Percentiles rank a stretch among this genome's conserved stretches.
Conservation (phyloP, 257 asterid genomes). For the Solanum lycopersicoides region DNA sequence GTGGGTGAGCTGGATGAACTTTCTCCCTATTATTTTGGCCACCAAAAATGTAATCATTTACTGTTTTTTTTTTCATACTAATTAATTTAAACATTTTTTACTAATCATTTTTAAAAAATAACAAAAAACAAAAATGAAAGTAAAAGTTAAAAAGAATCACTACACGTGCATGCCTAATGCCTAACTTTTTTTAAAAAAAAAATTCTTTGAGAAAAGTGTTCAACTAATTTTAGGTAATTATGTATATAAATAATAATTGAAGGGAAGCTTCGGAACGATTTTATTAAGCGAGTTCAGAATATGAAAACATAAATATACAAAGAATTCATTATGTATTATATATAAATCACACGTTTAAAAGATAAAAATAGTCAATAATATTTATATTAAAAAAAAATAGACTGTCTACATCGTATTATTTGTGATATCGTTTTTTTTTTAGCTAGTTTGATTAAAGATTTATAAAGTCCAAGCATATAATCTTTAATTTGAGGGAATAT, state of each 20-base stretch:
- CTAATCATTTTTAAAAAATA: neutral
- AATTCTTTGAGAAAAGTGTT: neutral
- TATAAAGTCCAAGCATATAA: too few species aligned
- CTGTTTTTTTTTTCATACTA: neutral
- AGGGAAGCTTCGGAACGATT: neutral
- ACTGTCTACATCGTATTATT: fast-evolving
- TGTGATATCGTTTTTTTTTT: too few species aligned
- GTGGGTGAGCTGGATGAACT: neutral
- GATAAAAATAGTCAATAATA: fast-evolving
- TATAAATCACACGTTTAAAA: fast-evolving
- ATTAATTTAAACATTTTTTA: neutral
- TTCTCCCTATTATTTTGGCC: neutral
- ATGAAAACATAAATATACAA: too few species aligned
- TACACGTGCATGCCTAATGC: neutral
- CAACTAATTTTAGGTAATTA: neutral
- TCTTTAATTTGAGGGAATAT: too few species aligned
- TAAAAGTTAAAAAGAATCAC: neutral
- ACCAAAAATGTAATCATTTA: neutral
- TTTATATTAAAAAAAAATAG: fast-evolving
- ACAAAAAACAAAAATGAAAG: too few species aligned
- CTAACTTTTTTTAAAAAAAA: neutral
- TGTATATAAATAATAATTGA: neutral
- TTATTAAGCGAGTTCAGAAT: too few species aligned
- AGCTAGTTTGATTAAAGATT: too few species aligned
- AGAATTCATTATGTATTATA: too few species aligned